Base-by-base conservation (phyloP, 192 early-diverging fungal species). In the Mortierella alpina region DNA sequence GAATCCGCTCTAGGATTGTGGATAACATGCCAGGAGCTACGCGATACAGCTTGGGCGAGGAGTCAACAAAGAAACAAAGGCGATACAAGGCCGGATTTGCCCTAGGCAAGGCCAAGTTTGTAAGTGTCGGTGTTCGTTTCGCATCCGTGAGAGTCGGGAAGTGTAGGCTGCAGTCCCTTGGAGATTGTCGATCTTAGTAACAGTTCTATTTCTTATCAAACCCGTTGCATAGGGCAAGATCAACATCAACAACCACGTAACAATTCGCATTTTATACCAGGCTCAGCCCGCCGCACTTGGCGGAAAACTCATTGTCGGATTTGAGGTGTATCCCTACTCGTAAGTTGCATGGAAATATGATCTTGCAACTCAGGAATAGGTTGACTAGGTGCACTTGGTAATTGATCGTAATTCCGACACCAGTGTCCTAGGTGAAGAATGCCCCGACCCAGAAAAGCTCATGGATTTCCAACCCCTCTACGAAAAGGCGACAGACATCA, bases 311-410 rank as follows among this genome's bases (percentile, higher is more conserved):
- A 89, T 94, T 42, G 87, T 91, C 42, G 91, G 91, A 44, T 91
- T 94, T 60, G 93, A 94, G 84, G 90, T 92, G 17, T 88, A 88
- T 58, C 92, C 93, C 9, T 82, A 84, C 57, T 93, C 91, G 84
- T 86, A 87, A 71, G 18, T 42, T 59, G 1, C 31, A 31, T 31
- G 31, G 31, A 31, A 31, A 31, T 31, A 31, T 31, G 31, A 31
- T 15, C 18, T 8, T 12, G 23, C 9, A 8, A 20, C n/a, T 9
- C 11, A 1, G 17, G 1, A 12, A 51, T 4, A 4, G 50, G 13
- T n/a, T 51, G 4, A 7, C 8, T 17, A 6, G 23, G 23, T 59
- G 4, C n/a, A 47, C 41, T 17, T 18, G 2, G 3, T n/a, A 44
- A 22, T n/a, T 18, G 8, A 18, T 41, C 23, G 12, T 41, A 40